phyloP scores from a whole-genome alignment of 2,329 filamentous ascomycete genomes.

The Beauveria sp. region DNA sequence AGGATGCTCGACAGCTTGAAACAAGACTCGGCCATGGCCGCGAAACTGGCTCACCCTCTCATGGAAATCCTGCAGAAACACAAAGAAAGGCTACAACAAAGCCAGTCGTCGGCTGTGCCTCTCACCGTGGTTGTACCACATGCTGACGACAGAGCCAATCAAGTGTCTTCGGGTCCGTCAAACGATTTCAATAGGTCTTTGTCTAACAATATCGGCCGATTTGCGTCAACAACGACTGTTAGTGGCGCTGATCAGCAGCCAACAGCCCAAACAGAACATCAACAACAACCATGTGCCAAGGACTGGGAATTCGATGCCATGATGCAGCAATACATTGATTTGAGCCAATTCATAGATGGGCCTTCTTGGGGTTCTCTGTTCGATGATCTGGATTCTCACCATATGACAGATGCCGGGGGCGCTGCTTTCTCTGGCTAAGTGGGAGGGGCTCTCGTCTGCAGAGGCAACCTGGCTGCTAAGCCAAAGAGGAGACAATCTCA shows the following conservation, averaged over 20 bases:
- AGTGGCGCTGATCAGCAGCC: background rate
- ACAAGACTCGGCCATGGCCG: background rate
- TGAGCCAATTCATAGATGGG: background rate
- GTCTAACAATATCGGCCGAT: background rate
- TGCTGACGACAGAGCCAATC: background rate
- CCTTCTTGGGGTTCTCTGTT: background rate
- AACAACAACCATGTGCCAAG: background rate
- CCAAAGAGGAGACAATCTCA: no score
- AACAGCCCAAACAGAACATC: background rate
- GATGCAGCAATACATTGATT: constrained; percentile 3
- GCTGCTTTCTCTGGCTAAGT: background rate
- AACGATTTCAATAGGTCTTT: background rate
- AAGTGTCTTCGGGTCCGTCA: background rate
- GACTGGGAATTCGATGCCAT: constrained; percentile 1
- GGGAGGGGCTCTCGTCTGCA: background rate
- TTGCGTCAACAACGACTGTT: background rate
- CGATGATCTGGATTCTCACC: constrained; percentile 1
- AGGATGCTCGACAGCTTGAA: background rate
- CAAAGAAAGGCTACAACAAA: background rate
- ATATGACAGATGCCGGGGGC: background rate
- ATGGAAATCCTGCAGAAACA: constrained; percentile 4
- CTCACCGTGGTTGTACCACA: background rate
- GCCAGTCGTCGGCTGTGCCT: background rate
- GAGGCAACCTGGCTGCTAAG: no score
- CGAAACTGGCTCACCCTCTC: background rate